A percentile compares a stretch with the other conserved stretches of the same genome.
phyloP scores from a whole-genome alignment of 208 protist genomes.

The Leishmania amazonensis region DNA sequence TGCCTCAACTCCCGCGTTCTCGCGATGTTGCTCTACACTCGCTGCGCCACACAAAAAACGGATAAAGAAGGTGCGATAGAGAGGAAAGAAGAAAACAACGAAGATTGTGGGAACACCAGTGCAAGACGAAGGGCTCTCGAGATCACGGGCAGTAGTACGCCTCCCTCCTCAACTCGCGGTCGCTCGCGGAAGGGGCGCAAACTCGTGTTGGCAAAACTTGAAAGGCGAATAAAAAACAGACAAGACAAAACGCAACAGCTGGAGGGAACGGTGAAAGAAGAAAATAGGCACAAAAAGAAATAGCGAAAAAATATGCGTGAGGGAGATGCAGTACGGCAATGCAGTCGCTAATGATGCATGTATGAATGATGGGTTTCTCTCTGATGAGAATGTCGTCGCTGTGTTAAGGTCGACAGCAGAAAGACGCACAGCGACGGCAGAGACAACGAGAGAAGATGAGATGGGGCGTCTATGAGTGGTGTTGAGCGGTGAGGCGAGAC shows the following conservation, averaged over 20 bases:
- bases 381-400: background rate
- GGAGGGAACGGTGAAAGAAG: background rate
- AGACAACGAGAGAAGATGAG: constrained; percentile 31
- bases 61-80: background rate
- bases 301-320: background rate
- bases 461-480: background rate
- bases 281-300: background rate
- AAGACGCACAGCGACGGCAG: background rate
- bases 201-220: background rate
- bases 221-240: background rate
- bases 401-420: background rate
- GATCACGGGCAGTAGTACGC: background rate
- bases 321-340: background rate
- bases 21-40: background rate
- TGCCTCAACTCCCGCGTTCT: background rate
- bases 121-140: background rate
- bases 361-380: background rate
- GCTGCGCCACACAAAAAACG: background rate
- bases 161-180: background rate
- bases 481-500: background rate
- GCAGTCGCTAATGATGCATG: background rate
- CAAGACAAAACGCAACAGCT: background rate
- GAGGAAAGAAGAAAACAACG: background rate
- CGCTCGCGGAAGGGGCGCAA: background rate
- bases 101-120: background rate